phyloP scores from a whole-genome alignment of 352 stramenopile genomes.

The Discostella stelligera region DNA sequence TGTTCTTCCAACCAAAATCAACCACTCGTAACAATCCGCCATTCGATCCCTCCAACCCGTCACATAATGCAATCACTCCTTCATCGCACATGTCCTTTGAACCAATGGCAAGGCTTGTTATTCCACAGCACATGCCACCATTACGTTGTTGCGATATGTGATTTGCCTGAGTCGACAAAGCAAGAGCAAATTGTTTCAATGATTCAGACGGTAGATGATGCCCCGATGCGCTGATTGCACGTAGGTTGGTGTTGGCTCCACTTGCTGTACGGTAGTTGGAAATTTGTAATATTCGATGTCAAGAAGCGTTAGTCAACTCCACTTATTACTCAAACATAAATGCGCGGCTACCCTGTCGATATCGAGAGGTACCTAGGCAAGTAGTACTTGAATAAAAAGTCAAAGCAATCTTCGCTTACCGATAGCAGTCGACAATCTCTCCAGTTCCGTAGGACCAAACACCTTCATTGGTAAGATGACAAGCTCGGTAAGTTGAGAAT shows the following conservation, averaged over 20 bases:
- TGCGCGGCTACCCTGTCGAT: no score
- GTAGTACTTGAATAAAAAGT: background rate
- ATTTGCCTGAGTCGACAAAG: slow-evolving; percentile 37
- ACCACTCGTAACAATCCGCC: slow-evolving; percentile 32
- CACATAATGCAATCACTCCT: slow-evolving; percentile 54
- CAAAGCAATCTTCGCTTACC: slow-evolving; percentile 26
- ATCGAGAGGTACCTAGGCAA: no score
- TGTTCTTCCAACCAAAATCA: slow-evolving; percentile 57
- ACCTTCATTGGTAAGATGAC: slow-evolving; percentile 68
- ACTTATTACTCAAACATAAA: background rate
- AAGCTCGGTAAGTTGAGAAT: slow-evolving; percentile 53
- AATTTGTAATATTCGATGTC: background rate
- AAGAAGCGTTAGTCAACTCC: background rate
- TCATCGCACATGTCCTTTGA: slow-evolving; percentile 61
- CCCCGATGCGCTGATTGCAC: slow-evolving; percentile 65
- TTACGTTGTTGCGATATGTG: background rate
- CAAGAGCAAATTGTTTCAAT: slow-evolving; percentile 50
- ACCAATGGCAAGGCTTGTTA: slow-evolving; percentile 57
- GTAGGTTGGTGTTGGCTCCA: slow-evolving; percentile 53
- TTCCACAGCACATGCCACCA: slow-evolving; percentile 7
- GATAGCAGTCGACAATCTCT: slow-evolving; percentile 49
- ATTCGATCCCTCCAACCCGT: slow-evolving; percentile 32
- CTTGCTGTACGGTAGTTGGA: slow-evolving; percentile 17
- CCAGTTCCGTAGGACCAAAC: slow-evolving; percentile 51
- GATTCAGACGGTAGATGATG: slow-evolving; percentile 49